Percentiles rank a stretch among this genome's conserved stretches.
These are phyloP conservation scores for Grammothele lineata DNA, from an alignment of 768 basidiomycete species.

Conservation along the genomic window DNA sequence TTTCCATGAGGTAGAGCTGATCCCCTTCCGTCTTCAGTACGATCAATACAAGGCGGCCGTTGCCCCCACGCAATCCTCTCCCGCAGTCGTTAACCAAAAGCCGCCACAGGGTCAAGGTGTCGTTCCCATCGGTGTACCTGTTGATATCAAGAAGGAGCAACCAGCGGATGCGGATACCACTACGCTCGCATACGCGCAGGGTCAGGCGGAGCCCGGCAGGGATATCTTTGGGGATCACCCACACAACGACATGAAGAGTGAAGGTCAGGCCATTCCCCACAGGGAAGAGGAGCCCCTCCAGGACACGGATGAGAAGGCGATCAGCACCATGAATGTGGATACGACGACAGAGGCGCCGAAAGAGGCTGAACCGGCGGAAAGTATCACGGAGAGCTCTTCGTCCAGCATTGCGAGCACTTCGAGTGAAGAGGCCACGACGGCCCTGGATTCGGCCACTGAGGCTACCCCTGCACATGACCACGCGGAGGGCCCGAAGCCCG, in stretches of 20 bases:
- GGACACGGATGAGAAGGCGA: not conserved
- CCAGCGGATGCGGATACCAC: conserved; percentile 27
- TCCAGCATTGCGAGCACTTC: no score
- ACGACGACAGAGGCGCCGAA: conserved; percentile 1
- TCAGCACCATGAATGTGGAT: not conserved
- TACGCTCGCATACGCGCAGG: conserved; percentile 38
- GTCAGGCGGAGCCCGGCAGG: conserved; percentile 66
- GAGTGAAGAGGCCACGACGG: not conserved
- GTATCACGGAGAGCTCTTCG: not conserved
- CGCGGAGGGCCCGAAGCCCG: conserved; percentile 24
- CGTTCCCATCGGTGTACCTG: conserved; percentile 4
- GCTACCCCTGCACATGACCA: conserved; percentile 7
- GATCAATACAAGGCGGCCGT: conserved; percentile 43
- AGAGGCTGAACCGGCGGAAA: conserved; percentile 1
- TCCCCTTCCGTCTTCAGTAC: conserved; percentile 38
- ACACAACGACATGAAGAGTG: conserved; percentile 46
- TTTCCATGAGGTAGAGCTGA: not conserved
- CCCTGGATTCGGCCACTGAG: not conserved
- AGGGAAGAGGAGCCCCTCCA: not conserved
- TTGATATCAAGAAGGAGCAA: conserved; percentile 1
- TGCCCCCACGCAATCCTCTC: conserved; percentile 35
- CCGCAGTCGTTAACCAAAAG: conserved; percentile 51
- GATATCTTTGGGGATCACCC: conserved; percentile 64
- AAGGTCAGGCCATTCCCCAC: not conserved
- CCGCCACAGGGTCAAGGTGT: conserved; percentile 24